phyloP scores from a whole-genome alignment of 768 basidiomycete species.

The Mycena metata region DNA sequence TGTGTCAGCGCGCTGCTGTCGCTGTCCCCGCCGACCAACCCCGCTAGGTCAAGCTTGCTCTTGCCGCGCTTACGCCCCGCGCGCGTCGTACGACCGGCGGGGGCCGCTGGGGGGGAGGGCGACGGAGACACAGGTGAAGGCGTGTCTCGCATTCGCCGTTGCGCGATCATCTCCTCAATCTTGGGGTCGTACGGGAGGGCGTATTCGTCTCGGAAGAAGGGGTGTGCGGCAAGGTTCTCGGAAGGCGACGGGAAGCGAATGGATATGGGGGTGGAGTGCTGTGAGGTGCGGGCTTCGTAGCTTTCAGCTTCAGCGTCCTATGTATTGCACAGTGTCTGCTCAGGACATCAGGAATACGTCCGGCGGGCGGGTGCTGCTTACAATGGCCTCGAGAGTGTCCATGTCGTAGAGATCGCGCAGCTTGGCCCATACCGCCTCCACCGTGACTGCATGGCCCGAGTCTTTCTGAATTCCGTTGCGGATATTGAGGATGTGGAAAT shows the following conservation, averaged over 20 bases:
- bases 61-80: slow-evolving; percentile 55
- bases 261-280: slow-evolving; percentile 59
- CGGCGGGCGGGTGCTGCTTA: slow-evolving; percentile 51
- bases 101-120: slow-evolving; percentile 53
- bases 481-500: slow-evolving; percentile 86
- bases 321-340: slow-evolving; percentile 17
- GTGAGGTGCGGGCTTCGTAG: slow-evolving; percentile 59
- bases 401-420: slow-evolving; percentile 79
- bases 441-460: slow-evolving; percentile 70
- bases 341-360: slow-evolving; percentile 34
- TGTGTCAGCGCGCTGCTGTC: slow-evolving; percentile 88
- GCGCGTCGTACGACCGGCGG: slow-evolving; percentile 44
- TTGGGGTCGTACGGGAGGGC: slow-evolving; percentile 69
- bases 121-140: slow-evolving; percentile 76
- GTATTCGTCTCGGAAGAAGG: slow-evolving; percentile 82
- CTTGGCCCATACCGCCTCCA: slow-evolving; percentile 83
- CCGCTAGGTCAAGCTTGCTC: slow-evolving; percentile 75
- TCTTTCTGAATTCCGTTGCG: slow-evolving; percentile 79
- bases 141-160: slow-evolving; percentile 74
- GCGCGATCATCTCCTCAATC: slow-evolving; percentile 70
- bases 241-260: slow-evolving; percentile 78
- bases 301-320: slow-evolving; percentile 63
- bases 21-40: slow-evolving; percentile 85
- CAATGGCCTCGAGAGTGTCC: slow-evolving; percentile 79
- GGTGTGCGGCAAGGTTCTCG: slow-evolving; percentile 76